Evolutionary conservation across 2,329 filamentous ascomycete species (phyloP).

Genomic region (Alternaria longipes): DNA sequence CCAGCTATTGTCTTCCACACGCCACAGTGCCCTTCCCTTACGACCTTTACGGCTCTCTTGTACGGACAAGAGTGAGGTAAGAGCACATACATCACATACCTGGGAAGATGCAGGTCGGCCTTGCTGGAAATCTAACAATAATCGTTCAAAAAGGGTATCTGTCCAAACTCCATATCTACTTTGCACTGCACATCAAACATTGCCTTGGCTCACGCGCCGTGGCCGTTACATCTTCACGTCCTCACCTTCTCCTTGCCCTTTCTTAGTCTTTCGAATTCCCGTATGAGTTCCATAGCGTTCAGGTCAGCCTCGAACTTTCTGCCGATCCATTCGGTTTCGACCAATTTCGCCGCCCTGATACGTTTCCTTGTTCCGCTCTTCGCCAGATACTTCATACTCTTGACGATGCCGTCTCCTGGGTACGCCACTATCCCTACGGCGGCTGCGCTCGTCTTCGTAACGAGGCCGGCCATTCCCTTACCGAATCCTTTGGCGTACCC

Average conservation of each 20-base stretch:
- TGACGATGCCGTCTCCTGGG: conserved; percentile 26
- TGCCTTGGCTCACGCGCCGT: background rate
- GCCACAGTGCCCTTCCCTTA: background rate
- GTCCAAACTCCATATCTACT: background rate
- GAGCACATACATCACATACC: background rate
- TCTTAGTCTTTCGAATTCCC: conserved; percentile 9
- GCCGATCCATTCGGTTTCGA: conserved; percentile 16
- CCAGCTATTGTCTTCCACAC: background rate
- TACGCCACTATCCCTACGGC: conserved; percentile 23
- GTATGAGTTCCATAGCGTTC: conserved; percentile 7
- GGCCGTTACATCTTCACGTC: background rate
- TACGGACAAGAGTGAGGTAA: background rate
- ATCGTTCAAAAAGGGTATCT: background rate
- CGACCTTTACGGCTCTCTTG: background rate
- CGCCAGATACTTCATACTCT: conserved; percentile 21
- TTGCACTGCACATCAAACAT: background rate
- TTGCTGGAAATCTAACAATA: background rate
- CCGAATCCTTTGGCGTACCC: conserved; percentile 47
- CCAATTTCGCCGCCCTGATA: conserved; percentile 10
- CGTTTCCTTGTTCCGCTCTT: conserved; percentile 17
- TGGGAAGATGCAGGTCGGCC: background rate
- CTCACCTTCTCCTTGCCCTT: conserved; percentile 4
- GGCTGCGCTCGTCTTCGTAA: conserved; percentile 16
- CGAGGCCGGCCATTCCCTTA: conserved; percentile 32
- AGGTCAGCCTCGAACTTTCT: conserved; percentile 1